Base-by-base conservation (phyloP, 495 filamentous ascomycete species). In the Xanthoparmelia taractica region DNA sequence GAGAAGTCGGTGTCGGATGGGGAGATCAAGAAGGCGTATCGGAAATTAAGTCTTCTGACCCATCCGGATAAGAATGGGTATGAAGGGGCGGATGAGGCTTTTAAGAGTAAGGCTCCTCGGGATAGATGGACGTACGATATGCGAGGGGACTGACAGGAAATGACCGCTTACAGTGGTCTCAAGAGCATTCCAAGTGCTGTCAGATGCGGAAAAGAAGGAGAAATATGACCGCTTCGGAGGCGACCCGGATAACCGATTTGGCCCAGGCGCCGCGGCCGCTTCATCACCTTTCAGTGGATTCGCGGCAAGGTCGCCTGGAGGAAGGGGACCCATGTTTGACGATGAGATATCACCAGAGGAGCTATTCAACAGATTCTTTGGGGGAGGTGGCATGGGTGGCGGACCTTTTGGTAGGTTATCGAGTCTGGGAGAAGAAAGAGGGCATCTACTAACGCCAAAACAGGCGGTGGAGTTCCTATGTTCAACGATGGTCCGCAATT, bases 11-110 rank as follows among this genome's bases (percentile, higher is more conserved):
- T 85, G 60, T 82, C 84, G 38, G 92, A 96, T 66, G 75, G 77
- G 63, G 92, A 96, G 70, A 89, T 98, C 71, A 98, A 97, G 75
- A 98, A 97, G 80, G 92, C 94, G 4, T 98, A 98, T 76, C 82
- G 92, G 69, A 97, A 97, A 75, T 78, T 92, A 67, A 91, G 88
- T 77, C 76, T 98, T 68, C 77, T 96, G 69, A 97, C 93, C 61
- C 94, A 98, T 79, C 94, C 94, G 61, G 94, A 98, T 78, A 98
- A 98, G 80, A 98, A 97, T 78, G 92, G 91, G n/a, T 92, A 96
- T 74, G 89, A 93, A 36, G 87, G 92, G 40, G 92, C 94, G 60
- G 94, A 96, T 74, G 94, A 98, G 76, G 94, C 94, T 29, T 98
- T 98, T 75, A 97, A 97, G 76, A 76, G 86, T 89, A 72, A 77